These are phyloP conservation scores for Oryza australiensis DNA, from an alignment of 176 grass and related monocot genomes.

Conservation along the genomic window DNA sequence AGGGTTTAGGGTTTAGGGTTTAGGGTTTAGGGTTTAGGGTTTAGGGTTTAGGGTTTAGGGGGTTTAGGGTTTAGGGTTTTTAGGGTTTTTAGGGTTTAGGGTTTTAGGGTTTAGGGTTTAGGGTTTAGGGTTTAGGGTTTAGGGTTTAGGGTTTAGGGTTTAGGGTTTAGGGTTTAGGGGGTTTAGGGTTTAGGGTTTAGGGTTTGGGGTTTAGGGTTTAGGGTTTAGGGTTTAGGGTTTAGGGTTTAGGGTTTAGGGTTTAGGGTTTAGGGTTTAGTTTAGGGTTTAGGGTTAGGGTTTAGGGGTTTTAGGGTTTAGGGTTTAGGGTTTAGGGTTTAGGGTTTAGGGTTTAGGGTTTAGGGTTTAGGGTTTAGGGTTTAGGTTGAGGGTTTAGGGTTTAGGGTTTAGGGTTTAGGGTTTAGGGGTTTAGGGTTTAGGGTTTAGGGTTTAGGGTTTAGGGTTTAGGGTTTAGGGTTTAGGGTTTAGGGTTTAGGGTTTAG, in stretches of 20 bases:
- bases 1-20: too few species aligned
- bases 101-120: too few species aligned
- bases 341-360: neutral
- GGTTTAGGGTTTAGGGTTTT: too few species aligned
- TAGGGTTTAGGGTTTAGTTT: conserved; percentile 20
- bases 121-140: too few species aligned
- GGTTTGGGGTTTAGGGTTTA: neutral
- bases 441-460: too few species aligned
- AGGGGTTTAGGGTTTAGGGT: too few species aligned
- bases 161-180: conserved; percentile 6
- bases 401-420: conserved; percentile 12
- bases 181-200: neutral
- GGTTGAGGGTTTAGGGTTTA: conserved; percentile 22
- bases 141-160: neutral
- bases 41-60: too few species aligned
- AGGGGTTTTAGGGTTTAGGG: conserved; percentile 20
- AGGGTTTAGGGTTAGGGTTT: too few species aligned
- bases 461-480: conserved; percentile 3
- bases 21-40: too few species aligned
- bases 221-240: neutral
- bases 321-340: too few species aligned
- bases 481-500: conserved; percentile 13
- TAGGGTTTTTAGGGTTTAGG: too few species aligned
- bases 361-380: conserved; percentile 18
- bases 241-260: conserved; percentile 22